Base-by-base conservation (phyloP, 2,329 filamentous ascomycete genomes). In the Harringtonia aguacate region DNA sequence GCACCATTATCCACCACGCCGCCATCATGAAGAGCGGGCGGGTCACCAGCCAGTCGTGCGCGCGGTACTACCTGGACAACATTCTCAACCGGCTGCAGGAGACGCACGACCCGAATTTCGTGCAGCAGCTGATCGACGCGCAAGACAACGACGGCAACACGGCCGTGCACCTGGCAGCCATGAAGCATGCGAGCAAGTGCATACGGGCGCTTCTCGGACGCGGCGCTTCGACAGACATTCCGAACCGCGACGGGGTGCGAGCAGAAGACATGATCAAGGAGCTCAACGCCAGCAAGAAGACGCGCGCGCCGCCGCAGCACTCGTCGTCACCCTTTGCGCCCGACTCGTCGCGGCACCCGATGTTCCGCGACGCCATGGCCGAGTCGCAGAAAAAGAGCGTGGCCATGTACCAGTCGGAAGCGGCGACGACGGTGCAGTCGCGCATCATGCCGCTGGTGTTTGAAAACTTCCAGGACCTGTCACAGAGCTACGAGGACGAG, bases 1-100 rank as follows among this genome's bases (percentile, higher is more conserved):
- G 83, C 48, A 95, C 88, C 0, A 86, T 95, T 41, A 90, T 98
- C 56, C 92, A 97, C 58, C 90, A 97, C 60, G 89, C 94, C 36
- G 86, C 89, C 17, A 83, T 85, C 43, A 90, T 90, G 55, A 94
- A 90, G 46, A 81, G 81, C 53, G 86, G 84, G 42, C 83, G 87
- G 41, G 67, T 75, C 6, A 85, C 84, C 48, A 95, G 90, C 61
- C 88, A 89, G 58, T 82, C 85, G 20, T 94, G 86, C 56, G 88
- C 89, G 28, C 77, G 87, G 29, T 97, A 97, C 61, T 98, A 98
- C 62, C 76, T 95, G 28, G 90, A 97, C 61, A 84, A 84, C 51
- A 81, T 97, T 49, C 72, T 97, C 44, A 90, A 94, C 61, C 88
- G 84, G 60, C 76, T 98, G 48, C 78, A 81, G 49, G 86, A 94